Conservation (phyloP, 1,139 yeast genomes). For the Pichia sp. region DNA sequence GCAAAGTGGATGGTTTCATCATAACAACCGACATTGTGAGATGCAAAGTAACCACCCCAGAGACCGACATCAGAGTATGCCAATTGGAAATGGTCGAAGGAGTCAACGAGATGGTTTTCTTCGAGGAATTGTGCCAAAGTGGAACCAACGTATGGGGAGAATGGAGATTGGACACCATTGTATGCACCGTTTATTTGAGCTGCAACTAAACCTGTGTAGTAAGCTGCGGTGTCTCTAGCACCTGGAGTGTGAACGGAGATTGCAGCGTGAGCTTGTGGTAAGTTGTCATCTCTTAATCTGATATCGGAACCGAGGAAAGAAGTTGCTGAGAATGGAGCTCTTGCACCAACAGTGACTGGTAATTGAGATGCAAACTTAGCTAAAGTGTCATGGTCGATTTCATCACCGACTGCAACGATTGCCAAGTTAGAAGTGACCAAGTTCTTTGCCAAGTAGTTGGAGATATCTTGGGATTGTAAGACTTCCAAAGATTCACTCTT, state of each 20-base stretch:
- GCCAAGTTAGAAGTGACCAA: conserved; percentile 59
- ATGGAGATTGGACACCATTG: conserved; percentile 41
- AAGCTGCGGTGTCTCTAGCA: conserved; percentile 47
- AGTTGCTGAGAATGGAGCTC: conserved; percentile 47
- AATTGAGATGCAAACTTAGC: conserved; percentile 54
- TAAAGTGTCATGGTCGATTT: conserved; percentile 58
- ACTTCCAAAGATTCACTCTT: conserved; percentile 54
- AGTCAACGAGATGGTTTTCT: conserved; percentile 68
- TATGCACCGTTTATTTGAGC: conserved; percentile 62
- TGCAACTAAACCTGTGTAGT: conserved; percentile 66
- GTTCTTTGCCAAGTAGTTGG: conserved; percentile 48
- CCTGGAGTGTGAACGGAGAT: conserved; percentile 72
- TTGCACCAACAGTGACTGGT: conserved; percentile 44
- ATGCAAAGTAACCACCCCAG: conserved; percentile 72
- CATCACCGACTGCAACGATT: conserved; percentile 62
- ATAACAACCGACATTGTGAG: conserved; percentile 48
- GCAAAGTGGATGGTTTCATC: conserved; percentile 77
- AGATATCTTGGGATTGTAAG: conserved; percentile 52
- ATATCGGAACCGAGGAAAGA: conserved; percentile 78
- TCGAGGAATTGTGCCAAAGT: conserved; percentile 71
- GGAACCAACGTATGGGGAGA: conserved; percentile 67
- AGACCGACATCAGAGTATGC: conserved; percentile 73
- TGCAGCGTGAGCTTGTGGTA: conserved; percentile 72
- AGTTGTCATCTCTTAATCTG: conserved; percentile 80
- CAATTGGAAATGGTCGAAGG: conserved; percentile 61